A percentile compares a stretch with the other conserved stretches of the same genome.
Evolutionary conservation across 345 rosid species (phyloP).

Genomic region (Gossypium stocksii): DNA sequence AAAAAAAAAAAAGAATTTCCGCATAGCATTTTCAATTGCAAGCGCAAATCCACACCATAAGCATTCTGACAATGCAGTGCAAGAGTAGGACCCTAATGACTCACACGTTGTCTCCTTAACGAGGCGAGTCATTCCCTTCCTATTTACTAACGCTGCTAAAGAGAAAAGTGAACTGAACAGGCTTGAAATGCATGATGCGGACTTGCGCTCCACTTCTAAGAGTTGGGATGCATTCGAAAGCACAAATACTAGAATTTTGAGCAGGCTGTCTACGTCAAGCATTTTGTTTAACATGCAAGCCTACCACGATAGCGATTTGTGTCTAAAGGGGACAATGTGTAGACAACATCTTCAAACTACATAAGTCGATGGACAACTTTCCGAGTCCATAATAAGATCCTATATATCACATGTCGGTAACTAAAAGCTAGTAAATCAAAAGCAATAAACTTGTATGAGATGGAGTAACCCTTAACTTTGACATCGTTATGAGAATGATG

Average conservation of each 20-base stretch:
- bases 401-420: neutral
- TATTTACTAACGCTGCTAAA: neutral
- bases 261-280: neutral
- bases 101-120: too few relatives aligned
- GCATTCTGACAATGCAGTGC: neutral
- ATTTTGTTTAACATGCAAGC: neutral
- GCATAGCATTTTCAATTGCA: neutral
- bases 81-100: neutral
- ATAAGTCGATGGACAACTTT: neutral
- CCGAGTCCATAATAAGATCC: neutral
- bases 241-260: neutral
- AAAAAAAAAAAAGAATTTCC: too few relatives aligned
- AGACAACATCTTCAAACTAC: neutral
- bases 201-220: too few relatives aligned
- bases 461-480: neutral
- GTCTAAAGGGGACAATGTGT: neutral
- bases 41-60: neutral
- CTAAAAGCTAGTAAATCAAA: neutral
- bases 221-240: neutral
- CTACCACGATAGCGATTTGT: neutral
- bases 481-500: neutral
- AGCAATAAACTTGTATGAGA: neutral
- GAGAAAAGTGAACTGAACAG: neutral
- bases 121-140: neutral
- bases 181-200: neutral